These are phyloP conservation scores for Sporothrix curviconia DNA, from an alignment of 2,329 filamentous ascomycete species.

Conservation along the genomic window DNA sequence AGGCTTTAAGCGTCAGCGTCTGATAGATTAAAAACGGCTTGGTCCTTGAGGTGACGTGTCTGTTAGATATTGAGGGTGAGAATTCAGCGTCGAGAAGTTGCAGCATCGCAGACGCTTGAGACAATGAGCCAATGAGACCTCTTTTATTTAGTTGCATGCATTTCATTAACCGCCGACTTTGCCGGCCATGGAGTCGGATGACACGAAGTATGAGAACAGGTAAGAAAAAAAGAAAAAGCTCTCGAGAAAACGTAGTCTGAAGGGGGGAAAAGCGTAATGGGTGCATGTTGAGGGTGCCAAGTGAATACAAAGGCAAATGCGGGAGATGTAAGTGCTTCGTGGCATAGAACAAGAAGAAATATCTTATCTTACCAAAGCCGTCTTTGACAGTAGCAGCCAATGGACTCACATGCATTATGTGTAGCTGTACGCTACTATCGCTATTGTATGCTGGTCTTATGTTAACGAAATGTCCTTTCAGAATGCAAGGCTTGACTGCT, in stretches of 20 bases:
- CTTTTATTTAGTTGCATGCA: background rate
- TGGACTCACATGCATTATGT: too few species aligned
- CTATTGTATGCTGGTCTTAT: too few species aligned
- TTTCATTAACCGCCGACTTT: too few species aligned
- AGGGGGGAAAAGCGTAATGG: background rate
- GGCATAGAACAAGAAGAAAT: too few species aligned
- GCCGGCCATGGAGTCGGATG: background rate
- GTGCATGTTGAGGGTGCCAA: background rate
- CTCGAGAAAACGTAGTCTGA: background rate
- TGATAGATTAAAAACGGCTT: too few species aligned
- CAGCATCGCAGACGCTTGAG: too few species aligned
- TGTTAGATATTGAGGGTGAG: background rate
- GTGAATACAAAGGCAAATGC: background rate
- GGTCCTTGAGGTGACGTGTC: conserved; percentile 5
- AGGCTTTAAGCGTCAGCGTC: too few species aligned
- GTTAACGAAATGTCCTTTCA: too few species aligned
- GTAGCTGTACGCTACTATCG: too few species aligned
- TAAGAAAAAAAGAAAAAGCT: background rate
- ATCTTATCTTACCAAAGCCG: too few species aligned
- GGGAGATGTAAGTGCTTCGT: background rate
- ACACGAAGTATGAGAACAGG: background rate
- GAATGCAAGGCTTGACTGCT: too few species aligned
- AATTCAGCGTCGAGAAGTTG: background rate
- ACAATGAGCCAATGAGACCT: background rate
- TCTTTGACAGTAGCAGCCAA: too few species aligned